Evolutionary conservation across 169 alveolate genomes (phyloP), one percentile per base, ranked within the genome.

Genomic region (Eimeria brunetti): DNA sequence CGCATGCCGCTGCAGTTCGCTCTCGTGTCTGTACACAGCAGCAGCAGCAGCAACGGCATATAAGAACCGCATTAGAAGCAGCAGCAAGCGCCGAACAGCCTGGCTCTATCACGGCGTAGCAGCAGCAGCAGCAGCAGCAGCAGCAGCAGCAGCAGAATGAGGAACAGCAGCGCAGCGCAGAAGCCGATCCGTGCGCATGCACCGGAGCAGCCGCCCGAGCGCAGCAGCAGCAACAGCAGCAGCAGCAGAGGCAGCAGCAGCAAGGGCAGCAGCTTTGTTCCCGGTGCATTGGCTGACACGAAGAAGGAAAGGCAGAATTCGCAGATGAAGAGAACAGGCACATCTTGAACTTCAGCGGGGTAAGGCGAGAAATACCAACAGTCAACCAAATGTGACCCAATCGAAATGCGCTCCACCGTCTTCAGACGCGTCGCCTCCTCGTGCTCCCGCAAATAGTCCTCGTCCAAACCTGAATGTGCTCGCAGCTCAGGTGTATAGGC

Each of bases 281-380:
- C 16, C 14, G 33, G n/a, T 11, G 60, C 92, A 9, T 9, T 9
- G 5, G 6, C 97, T 56, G 49, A 97, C 98, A 92, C 96, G 96
- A 98, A 98, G 94, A 98, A 98, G 33, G 98, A 93, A 53, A 99
- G 97, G 96, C 99, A 99, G 96, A 98, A 99, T 95, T 99, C 99
- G 95, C 99, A 99, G 22, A 99, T 97, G 94, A 97, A 98, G 53
- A 99, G 97, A 6, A 97, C 97, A 64, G 98, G 99, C 49, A 98
- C 97, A 93, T 99, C 98, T 90, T 99, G 99, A 86, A 97, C 99
- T 62, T 98, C 99, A 80, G 98, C 98, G 22, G 99, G 99, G 84
- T 98, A 99, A 49, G 99, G 99, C 46, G 99, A 98, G 96, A 98
- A 99, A 96, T 99, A 99, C 99, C 99, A 99, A 24, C 99, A 97